Percentiles rank a stretch among this genome's conserved stretches.
Evolutionary conservation across 192 early-diverging fungal genomes (phyloP).

Genomic region (Umbelopsis sp.): DNA sequence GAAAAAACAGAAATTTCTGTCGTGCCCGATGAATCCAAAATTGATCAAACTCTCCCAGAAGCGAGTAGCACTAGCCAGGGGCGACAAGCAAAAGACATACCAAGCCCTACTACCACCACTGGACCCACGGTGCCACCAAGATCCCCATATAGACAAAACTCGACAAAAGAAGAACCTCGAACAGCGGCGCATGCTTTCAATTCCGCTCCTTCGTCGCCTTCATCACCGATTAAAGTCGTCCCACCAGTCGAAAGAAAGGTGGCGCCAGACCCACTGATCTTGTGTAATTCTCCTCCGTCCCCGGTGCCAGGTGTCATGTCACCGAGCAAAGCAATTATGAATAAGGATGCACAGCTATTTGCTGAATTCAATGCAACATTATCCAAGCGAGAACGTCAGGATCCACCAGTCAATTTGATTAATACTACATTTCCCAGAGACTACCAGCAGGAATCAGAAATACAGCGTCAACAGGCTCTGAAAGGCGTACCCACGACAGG

Average conservation of each 20-base stretch:
- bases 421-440: conserved; percentile 1
- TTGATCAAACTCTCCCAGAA: neutral
- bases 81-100: neutral
- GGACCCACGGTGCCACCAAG: conserved; percentile 26
- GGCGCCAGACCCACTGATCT: neutral
- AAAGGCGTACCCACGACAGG: neutral
- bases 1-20: conserved; percentile 17
- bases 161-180: conserved; percentile 16
- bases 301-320: conserved; percentile 3
- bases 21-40: conserved; percentile 23
- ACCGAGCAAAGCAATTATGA: conserved; percentile 20
- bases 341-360: conserved; percentile 26
- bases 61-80: neutral
- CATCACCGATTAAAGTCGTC: neutral
- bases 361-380: conserved; percentile 10
- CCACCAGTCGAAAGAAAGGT: neutral
- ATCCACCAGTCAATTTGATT: neutral
- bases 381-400: conserved; percentile 6
- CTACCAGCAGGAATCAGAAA: conserved; percentile 6
- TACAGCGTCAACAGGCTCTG: neutral
- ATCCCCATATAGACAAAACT: conserved; percentile 35
- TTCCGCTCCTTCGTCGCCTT: neutral
- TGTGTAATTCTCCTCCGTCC: conserved; percentile 12
- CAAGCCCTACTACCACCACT: neutral
- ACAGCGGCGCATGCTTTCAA: neutral